Base-by-base conservation (phyloP, 192 early-diverging fungal genomes). In the Allomyces macrogynus region DNA sequence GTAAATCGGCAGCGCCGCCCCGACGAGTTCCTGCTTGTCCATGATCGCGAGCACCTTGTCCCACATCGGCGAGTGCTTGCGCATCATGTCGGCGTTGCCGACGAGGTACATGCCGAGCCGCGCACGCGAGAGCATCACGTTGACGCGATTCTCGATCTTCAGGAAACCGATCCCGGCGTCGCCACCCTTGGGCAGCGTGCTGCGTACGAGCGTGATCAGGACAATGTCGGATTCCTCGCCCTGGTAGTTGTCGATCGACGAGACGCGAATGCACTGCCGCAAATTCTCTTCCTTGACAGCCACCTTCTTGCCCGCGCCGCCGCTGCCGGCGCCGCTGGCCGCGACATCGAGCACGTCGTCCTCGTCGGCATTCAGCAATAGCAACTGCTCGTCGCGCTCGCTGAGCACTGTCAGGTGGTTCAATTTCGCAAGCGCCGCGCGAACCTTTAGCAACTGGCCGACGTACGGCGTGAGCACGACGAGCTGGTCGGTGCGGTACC, bases 161-260 rank as follows among this genome's bases (percentile, higher is more conserved):
- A 74, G 32, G 60, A 76, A 76, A 0, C 74, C 74, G 25, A 68
- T 73, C 49, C 49, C 49, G 18, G 65, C 23, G 18, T 69, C 60
- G 24, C 24, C 3, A 23, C 69, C 62, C 16, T 63, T 22, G 26
- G 40, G 26, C 16, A 40, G 5, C 12, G 40, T 63, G 18, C 16
- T 20, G 1, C 75, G 75, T 1, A 76, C 75, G 10, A 70, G 62
- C 20, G 69, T 68, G 24, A 76, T 65, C 16, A 76, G 43, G 9
- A 74, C 67, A 57, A 76, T 63, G 23, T 76, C 70, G 24, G 72
- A 65, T 66, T 76, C 75, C 63, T 76, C 73, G 26, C 75, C 72
- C 65, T 76, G 75, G 66, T 69, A 76, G 67, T 74, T 76, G 63
- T 76, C 75, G 57, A 76, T 66, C 20, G 75, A 75, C 9, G 68